Base-by-base conservation (phyloP, 2,329 filamentous ascomycete species). In the Sporothrix protearum region DNA sequence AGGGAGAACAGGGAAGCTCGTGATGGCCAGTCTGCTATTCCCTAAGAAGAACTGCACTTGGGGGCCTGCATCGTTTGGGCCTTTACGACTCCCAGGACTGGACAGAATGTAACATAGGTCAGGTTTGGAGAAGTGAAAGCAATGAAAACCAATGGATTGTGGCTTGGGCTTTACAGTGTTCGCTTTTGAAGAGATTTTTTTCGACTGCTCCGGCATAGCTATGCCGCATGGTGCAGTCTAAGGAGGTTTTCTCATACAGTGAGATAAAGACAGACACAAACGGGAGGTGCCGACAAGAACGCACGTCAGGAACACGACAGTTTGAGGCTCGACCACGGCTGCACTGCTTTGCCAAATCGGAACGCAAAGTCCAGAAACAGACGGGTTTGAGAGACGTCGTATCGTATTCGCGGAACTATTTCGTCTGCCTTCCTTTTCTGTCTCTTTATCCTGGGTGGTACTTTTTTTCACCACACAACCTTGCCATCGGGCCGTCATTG, bases 401-500 rank as follows among this genome's bases (percentile, higher is more conserved):
- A 19, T 57, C 30, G 39, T 51, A 22, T 68, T 42, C 42, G n/a
- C 45, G 3, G 51, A n/a, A 36, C 25, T 36, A 16, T 63, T 47
- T 42, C 57, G 25, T 55, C 25, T 51, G 19, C 45, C 33, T 49
- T 49, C 30, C 28, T 66, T 49, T 49, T 66, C 2, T 39, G 9
- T 53, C 16, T 28, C 36, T 45, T 28, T 57, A 16, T 36, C n/a
- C 22, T 53, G 42, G 36, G 25, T 10, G 42, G 39, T 12, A 33
- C 19, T 68, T 53, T 39, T 25, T 16, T 36, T 14, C 30, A 19
- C 47, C 22, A 47, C 28, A 30, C 30, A 36, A 36, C 22, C 30
- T 16, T 67, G 42, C 47, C 66, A 25, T 68, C 14, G 66, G 49
- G 14, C 53, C 30, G 39, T 49, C 19, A 51, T 70, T 70, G 69